These are phyloP conservation scores for Circinella minor DNA, from an alignment of 371 early-diverging fungal species.

Conservation along the genomic window DNA sequence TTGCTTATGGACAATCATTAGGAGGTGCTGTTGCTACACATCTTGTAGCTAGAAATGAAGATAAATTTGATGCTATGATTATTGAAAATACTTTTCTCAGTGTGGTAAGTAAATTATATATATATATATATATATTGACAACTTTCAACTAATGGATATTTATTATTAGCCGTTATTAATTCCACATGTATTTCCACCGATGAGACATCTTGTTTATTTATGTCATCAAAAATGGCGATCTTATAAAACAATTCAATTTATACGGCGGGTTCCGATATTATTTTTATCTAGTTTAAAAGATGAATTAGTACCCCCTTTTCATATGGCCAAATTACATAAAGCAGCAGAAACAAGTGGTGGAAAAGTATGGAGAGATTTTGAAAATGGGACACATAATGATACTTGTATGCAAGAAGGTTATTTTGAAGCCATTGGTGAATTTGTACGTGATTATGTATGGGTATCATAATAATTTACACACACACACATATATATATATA, in stretches of 20 bases:
- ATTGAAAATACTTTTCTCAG: constrained; percentile 96
- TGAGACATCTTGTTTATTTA: constrained; percentile 76
- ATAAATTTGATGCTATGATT: constrained; percentile 78
- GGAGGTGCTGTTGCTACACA: constrained; percentile 96
- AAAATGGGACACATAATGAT: constrained; percentile 92
- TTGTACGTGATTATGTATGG: constrained; percentile 33
- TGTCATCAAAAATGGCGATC: constrained; percentile 92
- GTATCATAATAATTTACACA: neutral
- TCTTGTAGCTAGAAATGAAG: constrained; percentile 75
- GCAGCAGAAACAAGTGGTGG: constrained; percentile 61
- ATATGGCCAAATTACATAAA: constrained; percentile 82
- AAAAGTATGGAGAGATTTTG: constrained; percentile 70
- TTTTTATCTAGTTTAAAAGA: constrained; percentile 85
- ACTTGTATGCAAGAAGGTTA: constrained; percentile 82
- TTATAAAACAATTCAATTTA: constrained; percentile 68
- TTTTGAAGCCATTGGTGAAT: constrained; percentile 76
- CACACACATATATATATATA: no score
- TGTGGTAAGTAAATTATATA: no score
- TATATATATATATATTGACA: no score
- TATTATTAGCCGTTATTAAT: constrained; percentile 81
- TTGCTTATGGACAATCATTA: constrained; percentile 93
- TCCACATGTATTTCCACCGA: constrained; percentile 82
- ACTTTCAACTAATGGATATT: neutral
- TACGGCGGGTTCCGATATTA: constrained; percentile 77
- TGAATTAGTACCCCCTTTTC: constrained; percentile 87